Evolutionary conservation across 2,329 filamentous ascomycete genomes (phyloP), one percentile per base, ranked within the genome.

Genomic region (Botrytis porri): DNA sequence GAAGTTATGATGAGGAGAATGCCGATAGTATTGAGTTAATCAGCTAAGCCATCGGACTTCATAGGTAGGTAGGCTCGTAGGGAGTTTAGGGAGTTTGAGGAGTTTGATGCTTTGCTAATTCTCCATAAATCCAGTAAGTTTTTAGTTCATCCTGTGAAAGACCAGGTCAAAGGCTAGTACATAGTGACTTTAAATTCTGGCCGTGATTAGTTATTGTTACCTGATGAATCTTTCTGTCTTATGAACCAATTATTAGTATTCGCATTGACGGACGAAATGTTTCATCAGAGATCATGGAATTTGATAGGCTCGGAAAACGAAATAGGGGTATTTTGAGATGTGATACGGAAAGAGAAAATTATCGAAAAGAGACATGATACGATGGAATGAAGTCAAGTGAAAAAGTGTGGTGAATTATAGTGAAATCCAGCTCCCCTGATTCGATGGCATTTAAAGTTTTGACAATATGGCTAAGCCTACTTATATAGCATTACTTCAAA

Each of bases 231-330:
- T 4, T 1, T 45, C 18, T 45, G 18, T 45, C 43, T 22, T 48
- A n/a, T 51, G 48, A 51, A 25, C n/a, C 48, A 51, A n/a, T n/a
- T 14, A 10, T 14, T 14, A n/a, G 48, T n/a, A 41, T 62, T 62
- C 37, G 25, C 25, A 41, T 62, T 20, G 60, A 29, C 29, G 35
- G 25, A 41, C 25, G 25, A n/a, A 41, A 62, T 18, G 16, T 63
- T 29, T 43, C 37, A 43, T 43, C 4, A 43, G 37, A 43, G 16
- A 63, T 43, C 16, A 10, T n/a, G 20, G 25, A 29, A 29, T 29
- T 63, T 43, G 39, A 39, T 63, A 43, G 37, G 61, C n/a, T 63
- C 61, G 61, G 61, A 41, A 63, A 39, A 43, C 61, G 25, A 63
- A n/a, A 63, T 63, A 63, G 61, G 61, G 37, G 61, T 54, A 22